A percentile compares a stretch with the other conserved stretches of the same genome.
These are phyloP conservation scores for Geranium brycei DNA, from an alignment of 345 rosid species.

Conservation along the genomic window DNA sequence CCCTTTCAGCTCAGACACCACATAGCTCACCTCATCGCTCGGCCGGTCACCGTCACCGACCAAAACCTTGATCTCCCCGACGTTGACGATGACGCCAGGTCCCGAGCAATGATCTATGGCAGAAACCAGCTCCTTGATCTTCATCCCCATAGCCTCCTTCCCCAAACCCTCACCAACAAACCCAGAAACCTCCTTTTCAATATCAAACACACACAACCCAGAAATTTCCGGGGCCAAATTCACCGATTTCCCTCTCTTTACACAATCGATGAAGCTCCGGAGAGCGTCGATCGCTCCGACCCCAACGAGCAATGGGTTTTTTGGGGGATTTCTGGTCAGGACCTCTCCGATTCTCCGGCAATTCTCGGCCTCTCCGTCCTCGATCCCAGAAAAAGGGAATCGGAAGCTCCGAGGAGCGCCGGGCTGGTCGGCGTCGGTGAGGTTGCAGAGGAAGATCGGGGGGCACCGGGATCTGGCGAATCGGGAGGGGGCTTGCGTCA, in stretches of 20 bases:
- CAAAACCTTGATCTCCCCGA: slow-evolving; percentile 48
- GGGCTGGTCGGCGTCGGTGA: slow-evolving; percentile 25
- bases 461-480: slow-evolving; percentile 30
- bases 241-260: slow-evolving; percentile 13
- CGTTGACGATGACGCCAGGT: slow-evolving; percentile 41
- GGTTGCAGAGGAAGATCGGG: slow-evolving; percentile 45
- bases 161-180: slow-evolving; percentile 16
- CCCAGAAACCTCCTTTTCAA: slow-evolving; percentile 25
- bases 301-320: slow-evolving; percentile 71
- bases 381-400: background rate
- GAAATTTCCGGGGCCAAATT: slow-evolving; percentile 26
- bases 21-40: slow-evolving; percentile 19
- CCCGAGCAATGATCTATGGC: slow-evolving; percentile 26
- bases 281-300: slow-evolving; percentile 40
- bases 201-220: slow-evolving; percentile 28
- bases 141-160: slow-evolving; percentile 15
- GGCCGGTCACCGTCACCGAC: slow-evolving; percentile 2
- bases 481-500: slow-evolving; percentile 33
- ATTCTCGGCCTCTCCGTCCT: slow-evolving; percentile 32
- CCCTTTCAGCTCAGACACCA: slow-evolving; percentile 37
- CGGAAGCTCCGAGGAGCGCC: slow-evolving; percentile 5
- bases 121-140: slow-evolving; percentile 35
- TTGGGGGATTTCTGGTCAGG: slow-evolving; percentile 27
- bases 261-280: slow-evolving; percentile 30
- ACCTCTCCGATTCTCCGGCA: slow-evolving; percentile 44